A percentile compares a stretch with the other conserved stretches of the same genome.
phyloP scores from a whole-genome alignment of 805 yeast species.

The Ogataea salicorniae region DNA sequence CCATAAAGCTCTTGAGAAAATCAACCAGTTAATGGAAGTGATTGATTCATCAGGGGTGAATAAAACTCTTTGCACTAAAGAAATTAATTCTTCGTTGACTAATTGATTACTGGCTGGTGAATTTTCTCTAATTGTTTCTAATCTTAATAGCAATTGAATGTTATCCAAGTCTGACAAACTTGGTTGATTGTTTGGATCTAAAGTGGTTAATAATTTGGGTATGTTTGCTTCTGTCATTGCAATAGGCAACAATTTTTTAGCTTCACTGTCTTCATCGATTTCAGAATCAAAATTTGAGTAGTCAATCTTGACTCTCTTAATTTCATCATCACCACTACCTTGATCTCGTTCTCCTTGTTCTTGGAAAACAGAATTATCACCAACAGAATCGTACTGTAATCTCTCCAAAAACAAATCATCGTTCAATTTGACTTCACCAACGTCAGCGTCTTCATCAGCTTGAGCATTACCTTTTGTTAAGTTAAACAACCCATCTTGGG shows the following conservation, averaged over 20 bases:
- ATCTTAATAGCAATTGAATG: slow-evolving; percentile 66
- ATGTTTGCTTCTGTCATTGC: slow-evolving; percentile 59
- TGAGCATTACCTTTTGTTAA: neutral
- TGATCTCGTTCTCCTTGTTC: slow-evolving; percentile 32
- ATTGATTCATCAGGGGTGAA: slow-evolving; percentile 36
- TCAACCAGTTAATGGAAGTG: slow-evolving; percentile 59
- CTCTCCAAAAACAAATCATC: slow-evolving; percentile 76
- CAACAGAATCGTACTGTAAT: slow-evolving; percentile 62
- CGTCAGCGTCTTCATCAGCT: slow-evolving; percentile 27
- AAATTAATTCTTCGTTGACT: slow-evolving; percentile 77
- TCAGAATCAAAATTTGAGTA: slow-evolving; percentile 17
- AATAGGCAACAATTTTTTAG: slow-evolving; percentile 52
- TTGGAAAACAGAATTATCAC: slow-evolving; percentile 39
- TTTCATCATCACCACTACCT: slow-evolving; percentile 32
- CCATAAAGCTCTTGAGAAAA: slow-evolving; percentile 84
- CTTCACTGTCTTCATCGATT: slow-evolving; percentile 16
- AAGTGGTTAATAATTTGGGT: slow-evolving; percentile 43
- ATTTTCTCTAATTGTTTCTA: slow-evolving; percentile 57
- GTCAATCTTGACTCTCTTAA: slow-evolving; percentile 40
- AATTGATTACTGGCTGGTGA: slow-evolving; percentile 68
- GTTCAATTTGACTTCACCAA: slow-evolving; percentile 57
- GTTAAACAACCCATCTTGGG: slow-evolving; percentile 27
- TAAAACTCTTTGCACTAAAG: slow-evolving; percentile 68
- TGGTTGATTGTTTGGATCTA: slow-evolving; percentile 86
- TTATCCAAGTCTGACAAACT: slow-evolving; percentile 62